phyloP scores from a whole-genome alignment of 805 yeast species.

The Teunomyces funiuensis region DNA sequence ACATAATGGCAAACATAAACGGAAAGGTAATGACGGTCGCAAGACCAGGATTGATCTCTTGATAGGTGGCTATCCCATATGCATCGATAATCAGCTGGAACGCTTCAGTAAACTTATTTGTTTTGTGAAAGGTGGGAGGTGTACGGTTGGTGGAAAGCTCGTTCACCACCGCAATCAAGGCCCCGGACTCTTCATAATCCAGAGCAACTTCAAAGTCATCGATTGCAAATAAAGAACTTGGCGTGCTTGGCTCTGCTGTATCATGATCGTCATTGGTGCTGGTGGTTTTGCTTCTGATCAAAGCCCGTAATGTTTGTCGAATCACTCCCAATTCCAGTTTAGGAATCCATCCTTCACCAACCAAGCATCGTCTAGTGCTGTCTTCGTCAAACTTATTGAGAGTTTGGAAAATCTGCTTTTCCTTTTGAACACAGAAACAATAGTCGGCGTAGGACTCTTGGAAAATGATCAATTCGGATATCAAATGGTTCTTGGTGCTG shows the following conservation, averaged over 20 bases:
- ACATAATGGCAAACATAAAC: conserved; percentile 98
- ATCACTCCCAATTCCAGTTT: conserved; percentile 43
- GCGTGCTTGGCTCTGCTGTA: not conserved
- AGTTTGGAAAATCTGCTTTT: conserved; percentile 56
- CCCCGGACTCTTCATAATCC: conserved; percentile 10
- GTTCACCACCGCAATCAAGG: conserved; percentile 36
- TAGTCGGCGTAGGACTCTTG: conserved; percentile 37
- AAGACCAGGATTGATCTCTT: conserved; percentile 94
- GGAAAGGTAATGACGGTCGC: conserved; percentile 96
- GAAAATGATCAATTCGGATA: conserved; percentile 36
- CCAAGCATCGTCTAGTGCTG: conserved; percentile 60
- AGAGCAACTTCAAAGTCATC: conserved; percentile 20
- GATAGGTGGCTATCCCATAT: conserved; percentile 89
- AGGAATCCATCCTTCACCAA: conserved; percentile 78
- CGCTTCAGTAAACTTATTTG: conserved; percentile 92
- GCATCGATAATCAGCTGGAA: conserved; percentile 95
- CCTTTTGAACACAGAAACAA: conserved; percentile 44
- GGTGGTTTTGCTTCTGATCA: conserved; percentile 38
- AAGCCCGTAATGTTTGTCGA: conserved; percentile 39
- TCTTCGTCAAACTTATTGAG: conserved; percentile 72
- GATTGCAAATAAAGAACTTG: conserved; percentile 21
- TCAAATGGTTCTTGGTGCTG: conserved; percentile 35
- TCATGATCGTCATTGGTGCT: conserved; percentile 10
- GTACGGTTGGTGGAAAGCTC: conserved; percentile 72
- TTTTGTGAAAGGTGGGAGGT: conserved; percentile 93